Percentiles rank a stretch among this genome's conserved stretches.
Conservation (phyloP, 495 filamentous ascomycete genomes). For the Immersiella caudata region DNA sequence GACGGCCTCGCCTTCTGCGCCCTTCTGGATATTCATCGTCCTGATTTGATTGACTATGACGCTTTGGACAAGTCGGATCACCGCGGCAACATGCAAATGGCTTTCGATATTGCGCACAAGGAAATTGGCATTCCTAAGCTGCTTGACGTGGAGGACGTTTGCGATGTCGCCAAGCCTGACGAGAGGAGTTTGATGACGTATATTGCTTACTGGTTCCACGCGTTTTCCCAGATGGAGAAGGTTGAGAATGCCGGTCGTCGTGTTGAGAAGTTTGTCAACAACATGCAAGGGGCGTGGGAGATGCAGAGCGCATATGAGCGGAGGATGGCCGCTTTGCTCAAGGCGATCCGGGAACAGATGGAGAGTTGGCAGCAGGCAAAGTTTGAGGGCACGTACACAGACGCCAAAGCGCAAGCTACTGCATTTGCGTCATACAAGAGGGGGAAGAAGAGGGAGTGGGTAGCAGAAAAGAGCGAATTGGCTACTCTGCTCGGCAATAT, state of each 20-base stretch:
- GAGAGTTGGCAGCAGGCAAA: conserved; percentile 73
- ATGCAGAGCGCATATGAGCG: conserved; percentile 96
- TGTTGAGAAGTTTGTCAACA: conserved; percentile 97
- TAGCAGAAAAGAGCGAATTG: conserved; percentile 94
- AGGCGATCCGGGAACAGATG: conserved; percentile 71
- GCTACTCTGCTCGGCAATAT: conserved; percentile 95
- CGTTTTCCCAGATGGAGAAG: conserved; percentile 95
- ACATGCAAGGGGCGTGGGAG: conserved; percentile 99
- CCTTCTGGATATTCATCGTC: conserved; percentile 92
- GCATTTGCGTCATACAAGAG: conserved; percentile 87
- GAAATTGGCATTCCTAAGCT: conserved; percentile 97
- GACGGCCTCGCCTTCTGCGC: conserved; percentile 97
- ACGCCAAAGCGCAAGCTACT: conserved; percentile 83
- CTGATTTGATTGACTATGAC: conserved; percentile 96
- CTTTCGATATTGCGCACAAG: conserved; percentile 91
- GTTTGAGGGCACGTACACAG: conserved; percentile 89
- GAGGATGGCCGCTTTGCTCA: conserved; percentile 77
- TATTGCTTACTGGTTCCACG: conserved; percentile 99
- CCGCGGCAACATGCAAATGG: conserved; percentile 94
- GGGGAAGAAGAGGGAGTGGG: conserved; percentile 88
- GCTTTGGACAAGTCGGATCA: conserved; percentile 91
- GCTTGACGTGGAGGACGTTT: conserved; percentile 96
- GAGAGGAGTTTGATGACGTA: conserved; percentile 98
- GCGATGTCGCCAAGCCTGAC: conserved; percentile 92
- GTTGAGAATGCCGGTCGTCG: conserved; percentile 95